phyloP scores from a whole-genome alignment of 352 stramenopile species.

The Globisporangium recalcitrans region DNA sequence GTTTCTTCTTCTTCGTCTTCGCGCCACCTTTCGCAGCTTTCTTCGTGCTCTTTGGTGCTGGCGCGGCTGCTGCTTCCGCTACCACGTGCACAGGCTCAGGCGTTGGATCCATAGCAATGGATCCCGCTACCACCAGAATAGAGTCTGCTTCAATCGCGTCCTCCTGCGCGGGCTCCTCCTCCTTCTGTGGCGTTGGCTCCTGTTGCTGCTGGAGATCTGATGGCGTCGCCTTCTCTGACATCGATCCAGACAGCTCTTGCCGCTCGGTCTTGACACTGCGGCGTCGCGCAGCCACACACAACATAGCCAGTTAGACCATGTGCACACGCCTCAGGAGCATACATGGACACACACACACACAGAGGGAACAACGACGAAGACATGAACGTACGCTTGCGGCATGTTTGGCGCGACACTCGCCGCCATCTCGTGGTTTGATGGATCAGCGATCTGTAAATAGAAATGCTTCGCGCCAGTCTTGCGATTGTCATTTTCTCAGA shows the following conservation, averaged over 20 bases:
- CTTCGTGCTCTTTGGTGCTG: conserved; percentile 22
- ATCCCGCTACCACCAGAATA: background rate
- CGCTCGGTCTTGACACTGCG: background rate
- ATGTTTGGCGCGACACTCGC: conserved; percentile 24
- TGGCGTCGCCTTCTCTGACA: background rate
- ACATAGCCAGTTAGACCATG: background rate
- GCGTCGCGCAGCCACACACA: background rate
- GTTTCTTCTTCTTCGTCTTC: conserved; percentile 24
- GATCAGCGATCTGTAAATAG: background rate
- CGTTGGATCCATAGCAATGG: background rate
- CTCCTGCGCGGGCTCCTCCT: background rate
- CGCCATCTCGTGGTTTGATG: conserved; percentile 18
- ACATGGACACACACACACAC: background rate
- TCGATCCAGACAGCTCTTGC: background rate
- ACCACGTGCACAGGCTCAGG: conserved; percentile 10
- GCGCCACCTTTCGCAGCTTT: conserved; percentile 3
- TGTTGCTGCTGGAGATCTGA: background rate
- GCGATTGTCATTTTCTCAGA: too few relatives aligned
- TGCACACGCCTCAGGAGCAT: background rate
- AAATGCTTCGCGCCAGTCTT: background rate
- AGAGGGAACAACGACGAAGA: background rate
- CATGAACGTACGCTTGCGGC: conserved; percentile 15
- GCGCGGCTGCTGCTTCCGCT: background rate
- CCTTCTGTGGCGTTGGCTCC: background rate
- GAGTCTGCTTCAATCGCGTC: background rate